Conservation (phyloP, 148 eudicot species). For the Simmondsia chinensis region DNA sequence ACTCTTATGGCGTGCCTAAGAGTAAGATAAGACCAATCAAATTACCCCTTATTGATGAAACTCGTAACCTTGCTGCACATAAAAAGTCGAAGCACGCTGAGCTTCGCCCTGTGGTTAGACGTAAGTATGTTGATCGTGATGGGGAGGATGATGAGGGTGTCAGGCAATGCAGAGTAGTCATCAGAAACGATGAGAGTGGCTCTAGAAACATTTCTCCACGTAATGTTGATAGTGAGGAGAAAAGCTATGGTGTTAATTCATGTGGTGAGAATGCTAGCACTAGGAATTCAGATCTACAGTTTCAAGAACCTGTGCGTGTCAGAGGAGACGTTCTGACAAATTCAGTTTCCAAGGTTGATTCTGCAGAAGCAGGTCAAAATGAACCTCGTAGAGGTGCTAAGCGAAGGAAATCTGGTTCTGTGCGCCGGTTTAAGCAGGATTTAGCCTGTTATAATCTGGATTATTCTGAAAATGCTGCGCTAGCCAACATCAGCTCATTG, state of each 20-base stretch:
- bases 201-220: slow-evolving; percentile 14
- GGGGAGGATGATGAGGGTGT: slow-evolving; percentile 10
- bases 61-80: slow-evolving; percentile 17
- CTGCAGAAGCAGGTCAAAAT: slow-evolving; percentile 33
- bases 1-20: slow-evolving; percentile 53
- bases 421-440: slow-evolving; percentile 66
- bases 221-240: slow-evolving; percentile 25
- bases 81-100: slow-evolving; percentile 9
- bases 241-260: slow-evolving; percentile 12
- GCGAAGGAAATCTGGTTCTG: slow-evolving; percentile 82
- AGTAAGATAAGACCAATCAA: slow-evolving; percentile 31
- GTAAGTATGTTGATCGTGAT: slow-evolving; percentile 18
- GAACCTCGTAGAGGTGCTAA: slow-evolving; percentile 58
- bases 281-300: slow-evolving; percentile 13
- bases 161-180: slow-evolving; percentile 15
- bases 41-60: slow-evolving; percentile 24
- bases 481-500: slow-evolving; percentile 18
- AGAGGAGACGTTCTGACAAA: slow-evolving; percentile 30
- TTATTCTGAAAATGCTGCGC: slow-evolving; percentile 18
- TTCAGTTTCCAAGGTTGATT: slow-evolving; percentile 32
- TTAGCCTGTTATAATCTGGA: slow-evolving; percentile 15
- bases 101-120: slow-evolving; percentile 12
- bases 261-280: slow-evolving; percentile 13
- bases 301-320: slow-evolving; percentile 19
- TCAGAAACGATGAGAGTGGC: slow-evolving; percentile 27